These are phyloP conservation scores for Prorocentrum cordatum DNA, from an alignment of 169 alveolate species.

Conservation along the genomic window DNA sequence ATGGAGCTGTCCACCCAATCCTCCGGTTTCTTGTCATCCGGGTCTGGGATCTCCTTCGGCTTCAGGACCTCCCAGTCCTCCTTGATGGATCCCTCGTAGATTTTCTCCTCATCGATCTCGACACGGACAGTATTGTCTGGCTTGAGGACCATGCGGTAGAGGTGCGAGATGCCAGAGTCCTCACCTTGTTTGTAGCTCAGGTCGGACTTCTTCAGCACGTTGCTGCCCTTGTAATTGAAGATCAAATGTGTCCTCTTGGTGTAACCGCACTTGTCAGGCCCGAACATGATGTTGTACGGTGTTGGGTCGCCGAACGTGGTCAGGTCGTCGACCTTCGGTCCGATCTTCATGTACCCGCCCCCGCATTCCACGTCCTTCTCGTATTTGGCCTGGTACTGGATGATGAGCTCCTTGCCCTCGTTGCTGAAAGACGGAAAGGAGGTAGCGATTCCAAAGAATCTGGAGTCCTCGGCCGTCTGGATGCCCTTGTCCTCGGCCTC, in stretches of 20 bases:
- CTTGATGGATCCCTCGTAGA: conserved; percentile 64
- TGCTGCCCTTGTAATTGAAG: conserved; percentile 70
- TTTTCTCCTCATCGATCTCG: conserved; percentile 51
- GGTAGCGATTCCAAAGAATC: conserved; percentile 41
- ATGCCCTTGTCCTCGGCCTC: background rate
- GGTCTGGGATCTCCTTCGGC: conserved; percentile 56
- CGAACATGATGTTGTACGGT: conserved; percentile 71
- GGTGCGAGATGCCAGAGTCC: conserved; percentile 41
- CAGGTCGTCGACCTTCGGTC: conserved; percentile 42
- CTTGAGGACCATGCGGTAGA: conserved; percentile 39
- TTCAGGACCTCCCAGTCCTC: conserved; percentile 58
- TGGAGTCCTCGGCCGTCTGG: conserved; percentile 1
- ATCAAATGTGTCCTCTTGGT: conserved; percentile 70
- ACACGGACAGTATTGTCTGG: conserved; percentile 65
- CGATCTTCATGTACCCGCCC: conserved; percentile 70
- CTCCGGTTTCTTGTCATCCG: conserved; percentile 66
- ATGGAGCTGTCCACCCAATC: conserved; percentile 67
- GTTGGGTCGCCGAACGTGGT: conserved; percentile 63
- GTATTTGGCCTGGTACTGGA: conserved; percentile 70
- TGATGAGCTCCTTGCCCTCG: conserved; percentile 42
- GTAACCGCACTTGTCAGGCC: conserved; percentile 72
- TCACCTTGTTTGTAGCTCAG: conserved; percentile 67
- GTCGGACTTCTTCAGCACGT: conserved; percentile 69
- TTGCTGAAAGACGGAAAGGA: conserved; percentile 56
- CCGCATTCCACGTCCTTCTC: conserved; percentile 71